These are phyloP conservation scores for Talaromyces sp. DNA, from an alignment of 2,329 filamentous ascomycete genomes.

Conservation along the genomic window DNA sequence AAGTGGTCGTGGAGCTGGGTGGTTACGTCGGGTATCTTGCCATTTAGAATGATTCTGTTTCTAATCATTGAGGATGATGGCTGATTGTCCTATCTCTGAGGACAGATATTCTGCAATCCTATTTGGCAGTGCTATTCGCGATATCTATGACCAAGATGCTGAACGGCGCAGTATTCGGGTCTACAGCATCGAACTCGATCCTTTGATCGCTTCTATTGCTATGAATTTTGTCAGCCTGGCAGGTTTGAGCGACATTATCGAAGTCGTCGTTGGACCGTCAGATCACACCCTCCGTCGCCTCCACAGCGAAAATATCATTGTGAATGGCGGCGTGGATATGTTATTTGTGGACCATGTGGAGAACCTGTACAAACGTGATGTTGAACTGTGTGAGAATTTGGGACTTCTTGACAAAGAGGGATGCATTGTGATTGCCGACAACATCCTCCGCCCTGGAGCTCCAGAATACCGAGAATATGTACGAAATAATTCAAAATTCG, in stretches of 20 bases:
- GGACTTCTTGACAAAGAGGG: conserved; percentile 25
- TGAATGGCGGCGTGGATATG: conserved; percentile 24
- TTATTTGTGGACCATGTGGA: conserved; percentile 35
- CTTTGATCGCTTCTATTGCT: conserved; percentile 24
- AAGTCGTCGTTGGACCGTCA: conserved; percentile 28
- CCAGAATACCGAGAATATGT: conserved; percentile 39
- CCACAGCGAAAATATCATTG: conserved; percentile 19
- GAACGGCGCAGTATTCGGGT: conserved; percentile 17
- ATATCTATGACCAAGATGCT: conserved; percentile 3
- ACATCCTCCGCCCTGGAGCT: conserved; percentile 35
- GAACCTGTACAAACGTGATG: conserved; percentile 31
- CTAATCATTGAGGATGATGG: neutral
- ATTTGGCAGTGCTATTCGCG: conserved; percentile 23
- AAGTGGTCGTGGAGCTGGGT: conserved; percentile 1
- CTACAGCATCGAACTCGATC: conserved; percentile 34
- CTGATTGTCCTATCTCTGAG: too few relatives aligned
- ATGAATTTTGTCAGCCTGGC: conserved; percentile 28
- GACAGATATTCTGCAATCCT: conserved; percentile 29
- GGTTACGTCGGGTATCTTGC: neutral
- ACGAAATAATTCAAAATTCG: neutral
- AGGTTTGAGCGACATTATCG: conserved; percentile 26
- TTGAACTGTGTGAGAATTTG: conserved; percentile 29
- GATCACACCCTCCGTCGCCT: conserved; percentile 25
- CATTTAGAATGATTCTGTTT: neutral
- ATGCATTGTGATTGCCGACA: conserved; percentile 32